phyloP scores from a whole-genome alignment of 164 flowering plant species.

The Aristolochia contorta region DNA sequence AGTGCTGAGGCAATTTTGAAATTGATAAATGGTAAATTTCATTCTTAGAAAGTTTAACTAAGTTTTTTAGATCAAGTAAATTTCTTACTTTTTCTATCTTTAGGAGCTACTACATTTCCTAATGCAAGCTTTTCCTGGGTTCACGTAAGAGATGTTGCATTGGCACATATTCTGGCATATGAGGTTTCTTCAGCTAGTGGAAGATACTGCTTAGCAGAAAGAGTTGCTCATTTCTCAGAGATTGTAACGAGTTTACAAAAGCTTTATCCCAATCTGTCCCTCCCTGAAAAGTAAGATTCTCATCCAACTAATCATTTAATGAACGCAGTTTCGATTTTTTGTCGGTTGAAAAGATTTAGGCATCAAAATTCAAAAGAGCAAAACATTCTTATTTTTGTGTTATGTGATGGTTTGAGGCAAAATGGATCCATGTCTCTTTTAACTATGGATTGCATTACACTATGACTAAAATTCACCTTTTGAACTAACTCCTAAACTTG shows the following conservation, averaged over 20 bases:
- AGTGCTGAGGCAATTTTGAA: slow-evolving; percentile 12
- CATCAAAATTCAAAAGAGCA: no score
- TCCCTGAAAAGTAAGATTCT: slow-evolving; percentile 40
- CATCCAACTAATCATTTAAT: not conserved
- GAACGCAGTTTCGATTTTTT: not conserved
- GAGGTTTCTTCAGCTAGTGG: slow-evolving; percentile 53
- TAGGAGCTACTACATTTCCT: slow-evolving; percentile 31
- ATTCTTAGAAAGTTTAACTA: not conserved
- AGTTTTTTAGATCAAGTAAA: not conserved
- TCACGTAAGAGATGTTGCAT: slow-evolving; percentile 49
- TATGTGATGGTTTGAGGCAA: no score
- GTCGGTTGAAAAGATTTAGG: no score
- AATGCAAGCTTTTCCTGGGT: slow-evolving; percentile 36
- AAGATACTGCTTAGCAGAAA: slow-evolving; percentile 47
- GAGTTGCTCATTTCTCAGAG: slow-evolving; percentile 27
- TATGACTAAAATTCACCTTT: no score
- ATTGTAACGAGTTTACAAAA: slow-evolving; percentile 29
- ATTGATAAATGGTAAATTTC: not conserved
- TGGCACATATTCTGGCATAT: slow-evolving; percentile 55
- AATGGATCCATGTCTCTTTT: no score
- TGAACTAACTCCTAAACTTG: no score
- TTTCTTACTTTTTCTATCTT: not conserved
- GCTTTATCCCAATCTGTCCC: slow-evolving; percentile 28
- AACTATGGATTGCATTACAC: no score
- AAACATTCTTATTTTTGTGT: no score